Evolutionary conservation across 352 stramenopile species (phyloP).

Genomic region (Pythium chondricola): DNA sequence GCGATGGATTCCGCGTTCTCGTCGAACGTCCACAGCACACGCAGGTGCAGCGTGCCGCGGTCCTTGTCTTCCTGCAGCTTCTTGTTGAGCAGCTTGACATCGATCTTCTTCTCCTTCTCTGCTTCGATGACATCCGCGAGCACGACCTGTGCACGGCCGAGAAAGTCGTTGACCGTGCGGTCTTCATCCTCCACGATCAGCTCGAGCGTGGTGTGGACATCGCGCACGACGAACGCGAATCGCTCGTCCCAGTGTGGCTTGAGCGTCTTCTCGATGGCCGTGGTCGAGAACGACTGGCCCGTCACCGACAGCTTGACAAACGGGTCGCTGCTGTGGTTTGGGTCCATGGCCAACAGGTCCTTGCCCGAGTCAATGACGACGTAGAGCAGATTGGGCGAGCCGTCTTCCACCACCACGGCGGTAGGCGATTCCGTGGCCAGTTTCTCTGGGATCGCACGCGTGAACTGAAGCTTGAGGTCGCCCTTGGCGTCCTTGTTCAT

Average conservation of each 20-base stretch:
- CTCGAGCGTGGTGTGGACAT: constrained; percentile 40
- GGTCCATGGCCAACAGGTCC: constrained; percentile 79
- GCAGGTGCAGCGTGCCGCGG: constrained; percentile 46
- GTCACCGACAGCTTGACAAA: constrained; percentile 75
- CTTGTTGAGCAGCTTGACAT: constrained; percentile 48
- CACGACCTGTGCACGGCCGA: constrained; percentile 49
- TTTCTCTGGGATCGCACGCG: background rate
- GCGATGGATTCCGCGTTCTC: constrained; percentile 37
- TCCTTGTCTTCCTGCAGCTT: constrained; percentile 45
- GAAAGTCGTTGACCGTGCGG: constrained; percentile 64
- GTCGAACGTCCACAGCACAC: constrained; percentile 47
- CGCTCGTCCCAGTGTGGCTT: constrained; percentile 72
- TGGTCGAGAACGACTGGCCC: constrained; percentile 64
- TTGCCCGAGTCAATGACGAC: constrained; percentile 68
- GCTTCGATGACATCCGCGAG: constrained; percentile 37
- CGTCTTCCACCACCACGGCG: constrained; percentile 2
- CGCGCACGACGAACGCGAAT: constrained; percentile 48
- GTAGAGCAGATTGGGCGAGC: constrained; percentile 51
- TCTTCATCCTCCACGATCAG: constrained; percentile 64
- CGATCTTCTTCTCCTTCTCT: constrained; percentile 39
- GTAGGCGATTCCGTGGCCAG: background rate
- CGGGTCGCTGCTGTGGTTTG: constrained; percentile 74
- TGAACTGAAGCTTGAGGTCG: constrained; percentile 46
- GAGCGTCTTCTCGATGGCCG: constrained; percentile 62
- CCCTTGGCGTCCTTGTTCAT: constrained; percentile 55